Base-by-base conservation (phyloP, 306 rosid genomes). In the Pueraria montana region DNA sequence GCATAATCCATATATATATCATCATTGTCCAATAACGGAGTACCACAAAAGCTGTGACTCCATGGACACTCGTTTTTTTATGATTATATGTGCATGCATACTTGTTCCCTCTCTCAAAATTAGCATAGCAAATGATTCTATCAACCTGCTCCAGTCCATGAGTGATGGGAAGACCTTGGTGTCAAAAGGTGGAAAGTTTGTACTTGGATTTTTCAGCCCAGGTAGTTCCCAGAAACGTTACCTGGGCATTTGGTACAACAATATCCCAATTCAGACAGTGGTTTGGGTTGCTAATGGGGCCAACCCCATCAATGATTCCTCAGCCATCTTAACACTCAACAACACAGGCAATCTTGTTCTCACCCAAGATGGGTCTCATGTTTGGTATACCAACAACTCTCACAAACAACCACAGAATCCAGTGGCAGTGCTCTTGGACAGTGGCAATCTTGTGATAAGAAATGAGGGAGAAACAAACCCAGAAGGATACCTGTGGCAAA, bases 101-200 rank as follows among this genome's bases (percentile, higher is more conserved):
- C 81, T 82, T 11, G 18, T 38, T 52, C 18, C 55, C n/a, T 13
- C 40, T 34, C 40, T 77, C 18, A 56, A 61, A 50, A 13, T 43
- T 68, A 86, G 86, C 1, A 0, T 21, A 21, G 62, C 34, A 11
- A 42, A 34, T 56, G 91, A 84, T 76, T 63, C 88, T 23, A 34
- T 90, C 40, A 34, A 34, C 10, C 36, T 50, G 8, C 83, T 34
- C 0, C 85, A 81, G 62, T 59, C 71, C 3, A 16, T 88, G 30
- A 52, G 49, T 17, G 84, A 86, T 24, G 85, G 77, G n/a, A 26
- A 5, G n/a, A 82, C 90, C 10, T 53, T 91, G 11, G 83, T 87
- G 23, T 89, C 91, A 4, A 20, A 43, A 26, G 80, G 27, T 24
- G 85, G 87, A 26, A 62, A 2, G 21, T 89, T 87, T 79, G 84